Evolutionary conservation across 768 basidiomycete genomes (phyloP), one percentile per base, ranked within the genome.

Genomic region (Amanita jacksonii): DNA sequence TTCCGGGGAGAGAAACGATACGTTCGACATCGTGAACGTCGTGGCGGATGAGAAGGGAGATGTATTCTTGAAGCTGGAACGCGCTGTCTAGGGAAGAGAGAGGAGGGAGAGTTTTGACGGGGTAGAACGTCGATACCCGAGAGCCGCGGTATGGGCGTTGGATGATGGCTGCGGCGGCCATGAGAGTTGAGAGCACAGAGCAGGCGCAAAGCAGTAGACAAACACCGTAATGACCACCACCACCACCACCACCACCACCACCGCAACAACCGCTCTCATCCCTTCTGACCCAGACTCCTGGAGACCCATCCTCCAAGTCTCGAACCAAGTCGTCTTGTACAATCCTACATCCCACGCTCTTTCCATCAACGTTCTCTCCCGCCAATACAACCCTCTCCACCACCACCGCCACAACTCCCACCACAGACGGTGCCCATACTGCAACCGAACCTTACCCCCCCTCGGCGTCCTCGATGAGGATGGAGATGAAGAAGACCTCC

Each of bases 21-120:
- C 74, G 61, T 31, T 87, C 77, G 15, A 98, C 84, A 58, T 96
- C 85, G 63, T 93, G 89, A 0, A 90, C 84, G 63, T 97, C 81
- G 20, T 76, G 68, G 12, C 85, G 78, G 46, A 94, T 86, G 50
- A 94, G 77, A 23, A 88, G 69, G 1, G 90, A 83, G 35, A 98
- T 87, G 63, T 91, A 94, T 57, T 98, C 94, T 55, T 94, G 90
- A 5, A 94, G 73, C 57, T 94, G 90, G 58, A 94, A 96, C 0
- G 91, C 88, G 60, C 88, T 92, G 64, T 93, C 85, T 23, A 94
- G 68, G 1, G 80, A 76, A 0, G 84, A 67, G 23, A 85, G 71
- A 0, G 80, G 73, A 0, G 85, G 85, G 2, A 87, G 67, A 6
- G 55, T 69, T 57, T 85, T 86, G 19, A 85, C 68, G 0, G 85